phyloP scores from a whole-genome alignment of 2,329 filamentous ascomycete species.

The Alternaria hordeiaustralica region DNA sequence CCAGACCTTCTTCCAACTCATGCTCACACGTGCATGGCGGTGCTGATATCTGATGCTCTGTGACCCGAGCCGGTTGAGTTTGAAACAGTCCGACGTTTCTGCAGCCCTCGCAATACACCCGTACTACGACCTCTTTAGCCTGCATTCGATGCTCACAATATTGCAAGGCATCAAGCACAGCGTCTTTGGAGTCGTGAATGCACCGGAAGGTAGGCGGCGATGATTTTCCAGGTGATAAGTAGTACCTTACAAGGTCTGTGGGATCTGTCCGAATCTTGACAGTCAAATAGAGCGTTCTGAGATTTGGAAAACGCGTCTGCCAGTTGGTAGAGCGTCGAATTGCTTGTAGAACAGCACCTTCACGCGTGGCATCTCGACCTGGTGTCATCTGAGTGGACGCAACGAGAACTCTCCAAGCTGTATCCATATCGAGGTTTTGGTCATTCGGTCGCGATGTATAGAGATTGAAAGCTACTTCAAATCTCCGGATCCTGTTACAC shows the following conservation, averaged over 20 bases:
- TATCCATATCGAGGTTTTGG: not conserved
- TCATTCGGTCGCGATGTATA: not conserved
- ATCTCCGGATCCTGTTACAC: not conserved
- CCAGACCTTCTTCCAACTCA: not conserved
- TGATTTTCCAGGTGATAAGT: not conserved
- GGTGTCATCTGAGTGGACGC: not conserved
- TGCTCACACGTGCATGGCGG: not conserved
- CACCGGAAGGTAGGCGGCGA: not conserved
- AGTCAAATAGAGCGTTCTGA: rapidly evolving
- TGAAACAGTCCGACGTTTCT: not conserved
- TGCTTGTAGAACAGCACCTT: not conserved
- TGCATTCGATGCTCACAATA: not conserved
- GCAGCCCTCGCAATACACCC: not conserved
- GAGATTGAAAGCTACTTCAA: not conserved
- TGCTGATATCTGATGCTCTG: not conserved
- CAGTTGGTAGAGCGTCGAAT: not conserved
- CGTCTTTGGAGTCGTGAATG: not conserved
- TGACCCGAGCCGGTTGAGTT: not conserved
- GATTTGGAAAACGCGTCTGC: not conserved
- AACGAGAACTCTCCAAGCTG: not conserved
- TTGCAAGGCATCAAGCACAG: not conserved
- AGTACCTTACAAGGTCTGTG: not conserved
- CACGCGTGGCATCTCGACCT: not conserved
- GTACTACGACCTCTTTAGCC: not conserved
- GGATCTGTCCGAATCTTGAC: not conserved